These are phyloP conservation scores for Chaetomiaceae sp. DNA, from an alignment of 2,329 filamentous ascomycete genomes.

Conservation along the genomic window DNA sequence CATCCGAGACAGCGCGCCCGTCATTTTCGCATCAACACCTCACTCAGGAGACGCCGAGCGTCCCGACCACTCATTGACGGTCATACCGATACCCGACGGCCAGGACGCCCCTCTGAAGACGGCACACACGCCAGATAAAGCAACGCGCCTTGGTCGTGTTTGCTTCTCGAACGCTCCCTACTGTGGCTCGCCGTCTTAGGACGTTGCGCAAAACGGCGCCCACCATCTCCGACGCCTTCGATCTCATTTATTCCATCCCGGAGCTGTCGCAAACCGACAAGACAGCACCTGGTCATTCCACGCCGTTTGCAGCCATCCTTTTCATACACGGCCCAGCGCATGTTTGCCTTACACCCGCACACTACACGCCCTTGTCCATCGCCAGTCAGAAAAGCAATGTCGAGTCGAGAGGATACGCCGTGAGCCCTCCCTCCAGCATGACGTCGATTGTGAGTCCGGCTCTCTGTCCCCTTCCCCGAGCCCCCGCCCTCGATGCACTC, in stretches of 20 bases:
- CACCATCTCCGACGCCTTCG: neutral
- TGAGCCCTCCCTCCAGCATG: constrained; percentile 18
- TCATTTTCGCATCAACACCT: no score
- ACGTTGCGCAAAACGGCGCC: neutral
- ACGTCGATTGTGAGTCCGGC: constrained; percentile 29
- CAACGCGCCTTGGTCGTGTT: no score
- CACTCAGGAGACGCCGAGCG: no score
- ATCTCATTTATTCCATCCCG: neutral
- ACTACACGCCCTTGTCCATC: neutral
- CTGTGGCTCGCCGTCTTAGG: neutral
- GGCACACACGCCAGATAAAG: no score
- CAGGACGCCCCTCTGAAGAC: no score
- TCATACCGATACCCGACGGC: no score
- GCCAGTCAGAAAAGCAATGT: constrained; percentile 7
- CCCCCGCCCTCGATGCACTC: neutral
- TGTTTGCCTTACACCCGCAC: neutral
- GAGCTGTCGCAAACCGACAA: neutral
- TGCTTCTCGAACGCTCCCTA: neutral
- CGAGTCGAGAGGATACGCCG: constrained; percentile 18
- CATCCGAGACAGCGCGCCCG: no score
- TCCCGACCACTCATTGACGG: no score
- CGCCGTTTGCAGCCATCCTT: constrained; percentile 2
- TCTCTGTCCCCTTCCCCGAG: neutral
- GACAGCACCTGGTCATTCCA: neutral
- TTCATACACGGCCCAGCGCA: neutral